Evolutionary conservation across 2,329 filamentous ascomycete genomes (phyloP).

Genomic region (Fusarium setosum): DNA sequence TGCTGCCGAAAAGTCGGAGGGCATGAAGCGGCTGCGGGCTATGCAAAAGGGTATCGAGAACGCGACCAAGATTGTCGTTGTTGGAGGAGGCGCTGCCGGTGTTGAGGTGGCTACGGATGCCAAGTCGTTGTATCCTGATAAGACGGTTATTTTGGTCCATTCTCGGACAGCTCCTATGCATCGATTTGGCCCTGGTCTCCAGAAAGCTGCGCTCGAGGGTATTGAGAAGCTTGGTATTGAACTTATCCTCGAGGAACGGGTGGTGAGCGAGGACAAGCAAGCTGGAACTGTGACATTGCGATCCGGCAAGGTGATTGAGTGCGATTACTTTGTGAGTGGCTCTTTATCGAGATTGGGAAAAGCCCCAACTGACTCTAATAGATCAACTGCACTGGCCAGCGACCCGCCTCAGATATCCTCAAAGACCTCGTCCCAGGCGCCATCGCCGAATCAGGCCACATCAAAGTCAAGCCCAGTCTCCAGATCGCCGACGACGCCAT

Average conservation of each 20-base stretch:
- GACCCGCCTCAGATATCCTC: constrained; percentile 64
- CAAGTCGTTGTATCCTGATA: constrained; percentile 66
- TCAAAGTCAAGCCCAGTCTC: constrained; percentile 66
- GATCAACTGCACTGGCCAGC: constrained; percentile 71
- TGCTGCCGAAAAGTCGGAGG: constrained; percentile 54
- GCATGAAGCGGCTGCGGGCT: constrained; percentile 53
- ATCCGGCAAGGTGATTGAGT: constrained; percentile 57
- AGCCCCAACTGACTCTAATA: constrained; percentile 39
- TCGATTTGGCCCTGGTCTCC: constrained; percentile 58
- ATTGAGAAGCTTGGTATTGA: constrained; percentile 60
- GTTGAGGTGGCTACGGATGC: constrained; percentile 71
- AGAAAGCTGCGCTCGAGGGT: constrained; percentile 52
- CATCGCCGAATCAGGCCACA: constrained; percentile 60
- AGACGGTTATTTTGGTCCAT: constrained; percentile 67
- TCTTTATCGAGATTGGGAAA: background rate
- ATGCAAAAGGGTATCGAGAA: constrained; percentile 59
- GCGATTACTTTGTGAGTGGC: constrained; percentile 60
- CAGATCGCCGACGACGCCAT: constrained; percentile 62
- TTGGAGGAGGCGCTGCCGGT: constrained; percentile 71
- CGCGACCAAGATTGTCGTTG: constrained; percentile 58
- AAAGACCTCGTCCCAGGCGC: constrained; percentile 53
- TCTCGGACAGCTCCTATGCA: constrained; percentile 65
- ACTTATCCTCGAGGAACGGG: constrained; percentile 63
- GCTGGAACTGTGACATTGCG: constrained; percentile 55
- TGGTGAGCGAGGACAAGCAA: constrained; percentile 50